phyloP scores from a whole-genome alignment of 225 moss, liverwort and hornwort species.

The Antitrichia curtipendula region DNA sequence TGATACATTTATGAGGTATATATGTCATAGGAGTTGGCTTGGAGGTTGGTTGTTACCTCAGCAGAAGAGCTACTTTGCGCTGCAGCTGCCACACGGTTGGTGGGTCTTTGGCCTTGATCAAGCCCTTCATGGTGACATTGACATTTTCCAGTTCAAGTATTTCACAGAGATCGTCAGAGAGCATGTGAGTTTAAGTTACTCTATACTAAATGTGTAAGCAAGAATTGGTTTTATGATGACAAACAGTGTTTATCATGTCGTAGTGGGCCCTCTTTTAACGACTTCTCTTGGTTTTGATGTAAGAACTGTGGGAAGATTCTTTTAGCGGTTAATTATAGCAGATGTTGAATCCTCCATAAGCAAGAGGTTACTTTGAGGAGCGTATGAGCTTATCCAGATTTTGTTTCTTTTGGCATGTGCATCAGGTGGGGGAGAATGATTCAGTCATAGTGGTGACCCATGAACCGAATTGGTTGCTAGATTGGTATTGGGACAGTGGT shows the following conservation, averaged over 20 bases:
- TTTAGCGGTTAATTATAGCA: not conserved
- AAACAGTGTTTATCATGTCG: not conserved
- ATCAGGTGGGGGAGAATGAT: constrained; percentile 66
- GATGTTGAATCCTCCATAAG: not conserved
- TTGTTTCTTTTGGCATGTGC: not conserved
- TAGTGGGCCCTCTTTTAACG: not conserved
- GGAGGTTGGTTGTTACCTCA: constrained; percentile 99
- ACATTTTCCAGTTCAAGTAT: constrained; percentile 98
- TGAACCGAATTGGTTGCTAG: constrained; percentile 98
- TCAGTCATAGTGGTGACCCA: constrained; percentile 89
- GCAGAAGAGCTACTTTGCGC: constrained; percentile 89
- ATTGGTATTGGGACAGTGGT: constrained; percentile 92
- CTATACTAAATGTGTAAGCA: not conserved
- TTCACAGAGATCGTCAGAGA: constrained; percentile 75
- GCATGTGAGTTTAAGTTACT: constrained; percentile 28
- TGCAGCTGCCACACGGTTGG: constrained; percentile 92
- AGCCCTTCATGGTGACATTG: constrained; percentile 97
- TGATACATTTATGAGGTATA: constrained; percentile 95
- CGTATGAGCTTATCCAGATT: not conserved
- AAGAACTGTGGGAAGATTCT: not conserved
- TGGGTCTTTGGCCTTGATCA: constrained; percentile 99
- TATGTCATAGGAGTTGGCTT: constrained; percentile 99
- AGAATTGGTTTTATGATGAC: not conserved
- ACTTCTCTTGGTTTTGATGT: not conserved
- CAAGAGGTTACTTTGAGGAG: not conserved